Base-by-base conservation (phyloP, 768 basidiomycete species). In the Tremella yokohamensis region DNA sequence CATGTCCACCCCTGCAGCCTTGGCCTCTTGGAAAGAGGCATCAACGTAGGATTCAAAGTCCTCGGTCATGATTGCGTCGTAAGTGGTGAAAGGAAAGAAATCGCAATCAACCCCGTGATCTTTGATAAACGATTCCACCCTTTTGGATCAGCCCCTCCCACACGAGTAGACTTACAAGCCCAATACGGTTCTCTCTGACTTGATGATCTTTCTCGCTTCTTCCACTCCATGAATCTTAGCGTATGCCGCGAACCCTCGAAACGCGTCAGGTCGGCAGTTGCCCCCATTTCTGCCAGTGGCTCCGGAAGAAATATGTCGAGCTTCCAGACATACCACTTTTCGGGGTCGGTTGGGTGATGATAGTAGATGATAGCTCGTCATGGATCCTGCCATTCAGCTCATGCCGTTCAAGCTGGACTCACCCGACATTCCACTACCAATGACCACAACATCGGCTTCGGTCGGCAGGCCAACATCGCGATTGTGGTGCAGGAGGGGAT, bases 321-420 rank as follows among this genome's bases (percentile, higher is more conserved):
- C 92, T 70, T 94, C 91, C 7, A 96, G 73, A 12, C 93, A 78
- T 15, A 85, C 83, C 0, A 85, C 80, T 29, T 78, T 56, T 16
- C 39, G 39, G 3, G 68, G 68, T 47, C 63, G 60, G n/a, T 59
- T 39, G 8, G 60, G 50, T 19, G 61, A 54, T 12, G 42, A 38
- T 1, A 70, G 47, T 0, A 70, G 54, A 2, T 60, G 54, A 44
- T 70, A 56, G 2, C 63, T 65, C 8, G 60, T 61, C 2, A 60
- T 57, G 13, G 68, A 58, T 11, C 68, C 68, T 69, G 25, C 15
- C 3, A 15, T 22, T 57, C 51, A 58, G 56, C 24, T 45, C 15
- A 66, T 34, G 52, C 39, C 63, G 22, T 29, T 34, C 13, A 29
- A 16, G 13, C 15, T 2, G 37, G 2, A 61, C 65, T 45, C 48